Evolutionary conservation across 2,329 filamentous ascomycete genomes (phyloP), one percentile per base, ranked within the genome.

Genomic region (Calonectria pauciramosa): DNA sequence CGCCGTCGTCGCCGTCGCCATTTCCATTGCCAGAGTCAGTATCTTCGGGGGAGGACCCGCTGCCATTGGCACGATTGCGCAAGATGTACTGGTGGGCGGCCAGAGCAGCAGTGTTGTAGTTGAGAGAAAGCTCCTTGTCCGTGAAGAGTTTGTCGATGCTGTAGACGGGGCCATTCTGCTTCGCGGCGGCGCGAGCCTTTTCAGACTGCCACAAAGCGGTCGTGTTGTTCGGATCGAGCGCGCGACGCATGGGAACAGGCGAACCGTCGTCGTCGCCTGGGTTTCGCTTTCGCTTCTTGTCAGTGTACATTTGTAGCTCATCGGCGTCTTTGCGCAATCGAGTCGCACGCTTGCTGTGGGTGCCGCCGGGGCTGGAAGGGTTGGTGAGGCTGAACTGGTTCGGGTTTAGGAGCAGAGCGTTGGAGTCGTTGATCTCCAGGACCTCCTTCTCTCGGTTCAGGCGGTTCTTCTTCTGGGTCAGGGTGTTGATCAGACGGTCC

Each of bases 71-170:
- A 65, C 89, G 90, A 80, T 92, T 91, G 44, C 90, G 89, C 68
- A 92, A 84, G 71, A 93, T 88, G 79, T 92, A 90, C 75, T 91
- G 90, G 82, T 93, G 90, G 11, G 92, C 89, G 2, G 91, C 91
- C 26, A 93, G 80, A 36, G 92, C 91, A 7, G 92, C 90, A 6
- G 87, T 85, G 74, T 93, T 93, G 82, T 93, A 93, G 34, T 91
- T 91, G 86, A 94, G 89, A 6, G 90, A 88, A 36, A 94, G 87
- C 84, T 94, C 92, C 83, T 93, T 93, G 79, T 94, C 92, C 0
- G 92, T 94, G 66, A 94, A 94, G 47, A 94, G 89, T 85, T 93
- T 93, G 79, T 94, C 92, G 73, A 94, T 90, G 81, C 90, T 93
- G 82, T 93, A 93, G 2, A 92, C 85, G 0, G 91, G 89, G 11